Evolutionary conservation across 2,329 filamentous ascomycete genomes (phyloP), one percentile per base, ranked within the genome.

Genomic region (Cryphonectria radicalis): DNA sequence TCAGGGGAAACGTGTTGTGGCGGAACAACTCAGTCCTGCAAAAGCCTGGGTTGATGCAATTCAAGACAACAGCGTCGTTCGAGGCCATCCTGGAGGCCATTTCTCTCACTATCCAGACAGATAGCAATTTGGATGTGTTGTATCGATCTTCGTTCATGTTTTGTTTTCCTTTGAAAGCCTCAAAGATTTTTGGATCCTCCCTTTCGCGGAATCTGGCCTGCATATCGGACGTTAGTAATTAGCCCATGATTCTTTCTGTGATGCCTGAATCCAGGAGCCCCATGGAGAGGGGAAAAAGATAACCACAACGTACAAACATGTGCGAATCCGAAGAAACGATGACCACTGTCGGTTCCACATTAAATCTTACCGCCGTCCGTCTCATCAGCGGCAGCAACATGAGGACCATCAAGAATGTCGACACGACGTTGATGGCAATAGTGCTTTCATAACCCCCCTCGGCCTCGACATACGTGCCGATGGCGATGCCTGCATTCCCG

Each of bases 391-490:
- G 84, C 35, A 88, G 75, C 25, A 85, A 72, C 70, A 82, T 72
- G 10, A 86, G 50, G 0, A 81, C 80, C 66, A 87, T 77, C 35
- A 87, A 76, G 50, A 83, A 82, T 0, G 83, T 86, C 6, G 80
- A 80, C 55, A 87, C 77, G 25, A 86, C 81, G 75, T 87, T 87
- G 65, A 86, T 79, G 2, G 81, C 82, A 66, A 86, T 75, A 59
- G 77, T 81, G n/a, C 75, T 75, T 75, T 86, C 84, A 22, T 25
- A 59, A 3, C 68, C 68, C 14, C 74, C 66, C 8, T 67, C 71
- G 53, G 63, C 69, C 14, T 67, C 66, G n/a, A 62, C 66, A 13
- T 67, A 67, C 17, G 59, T 22, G 19, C 70, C 72, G n/a, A 72
- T 73, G 10, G 76, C 74, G 2, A 83, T 64, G 43, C 78, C 79